Evolutionary conservation across 2,329 filamentous ascomycete genomes (phyloP).

Genomic region (Penicillium digitatum): DNA sequence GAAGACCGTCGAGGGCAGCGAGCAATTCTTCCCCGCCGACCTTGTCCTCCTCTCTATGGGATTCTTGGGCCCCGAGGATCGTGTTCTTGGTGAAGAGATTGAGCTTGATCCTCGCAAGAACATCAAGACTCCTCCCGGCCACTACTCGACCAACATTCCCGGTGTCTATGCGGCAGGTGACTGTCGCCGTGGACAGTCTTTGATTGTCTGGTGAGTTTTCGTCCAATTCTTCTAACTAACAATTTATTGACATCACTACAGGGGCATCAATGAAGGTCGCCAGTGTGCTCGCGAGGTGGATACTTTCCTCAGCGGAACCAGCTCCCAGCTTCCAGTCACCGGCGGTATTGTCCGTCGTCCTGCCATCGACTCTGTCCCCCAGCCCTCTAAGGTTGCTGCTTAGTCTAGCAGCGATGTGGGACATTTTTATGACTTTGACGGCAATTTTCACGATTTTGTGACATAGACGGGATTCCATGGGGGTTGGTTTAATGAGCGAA

Average conservation of each 20-base stretch:
- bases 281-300: slow-evolving; percentile 91
- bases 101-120: slow-evolving; percentile 93
- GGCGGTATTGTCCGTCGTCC: slow-evolving; percentile 86
- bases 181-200: slow-evolving; percentile 87
- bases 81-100: slow-evolving; percentile 78
- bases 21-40: slow-evolving; percentile 95
- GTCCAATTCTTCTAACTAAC: too few relatives aligned
- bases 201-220: slow-evolving; percentile 82
- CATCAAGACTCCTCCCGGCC: slow-evolving; percentile 84
- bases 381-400: slow-evolving; percentile 29
- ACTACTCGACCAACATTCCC: slow-evolving; percentile 81
- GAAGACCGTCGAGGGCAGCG: slow-evolving; percentile 90
- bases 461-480: slow-evolving; percentile 3
- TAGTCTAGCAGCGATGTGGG: slow-evolving; percentile 12
- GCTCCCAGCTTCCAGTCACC: slow-evolving; percentile 78
- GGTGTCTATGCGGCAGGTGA: slow-evolving; percentile 94
- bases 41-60: slow-evolving; percentile 94
- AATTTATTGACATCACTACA: slow-evolving; percentile 30
- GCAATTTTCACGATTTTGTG: slow-evolving; percentile 11
- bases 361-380: slow-evolving; percentile 48
- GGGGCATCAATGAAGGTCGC: slow-evolving; percentile 95
- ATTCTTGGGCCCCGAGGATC: slow-evolving; percentile 89
- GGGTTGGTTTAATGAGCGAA: not conserved
- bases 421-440: slow-evolving; percentile 13
- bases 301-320: slow-evolving; percentile 70